These are phyloP conservation scores for Magnusiomyces ingens DNA, from an alignment of 1,139 yeast species.

Conservation along the genomic window DNA sequence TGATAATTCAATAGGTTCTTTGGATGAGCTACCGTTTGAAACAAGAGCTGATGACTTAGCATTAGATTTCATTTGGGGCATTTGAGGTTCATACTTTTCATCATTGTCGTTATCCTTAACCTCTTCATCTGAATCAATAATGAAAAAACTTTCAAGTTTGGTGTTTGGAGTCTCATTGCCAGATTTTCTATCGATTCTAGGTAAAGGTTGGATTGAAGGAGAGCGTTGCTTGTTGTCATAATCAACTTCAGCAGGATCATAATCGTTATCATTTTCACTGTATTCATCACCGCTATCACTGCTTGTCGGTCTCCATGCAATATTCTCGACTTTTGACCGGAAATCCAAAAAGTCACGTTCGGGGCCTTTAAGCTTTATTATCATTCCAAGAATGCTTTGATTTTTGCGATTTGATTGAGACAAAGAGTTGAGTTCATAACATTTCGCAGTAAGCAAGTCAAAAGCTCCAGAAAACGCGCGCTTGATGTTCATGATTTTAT, in stretches of 20 bases:
- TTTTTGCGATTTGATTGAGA: constrained; percentile 65
- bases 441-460: constrained; percentile 51
- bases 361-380: constrained; percentile 68
- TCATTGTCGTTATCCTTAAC: background rate
- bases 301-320: constrained; percentile 5
- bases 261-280: background rate
- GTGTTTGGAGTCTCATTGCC: background rate
- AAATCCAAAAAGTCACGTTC: constrained; percentile 78
- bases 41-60: background rate
- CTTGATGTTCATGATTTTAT: constrained; percentile 71
- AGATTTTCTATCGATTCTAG: background rate
- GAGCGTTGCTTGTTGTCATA: background rate
- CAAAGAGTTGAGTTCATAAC: constrained; percentile 41
- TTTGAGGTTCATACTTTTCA: constrained; percentile 1
- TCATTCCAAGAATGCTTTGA: constrained; percentile 71
- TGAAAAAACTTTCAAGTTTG: background rate
- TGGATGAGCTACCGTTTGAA: background rate
- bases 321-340: constrained; percentile 48
- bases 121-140: background rate
- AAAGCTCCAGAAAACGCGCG: constrained; percentile 91
- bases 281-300: background rate
- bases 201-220: background rate
- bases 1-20: background rate
- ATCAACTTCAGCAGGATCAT: background rate
- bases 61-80: background rate